Evolutionary conservation across 192 early-diverging fungal species (phyloP), one percentile per base, ranked within the genome.

Genomic region (Coemansia sp.): DNA sequence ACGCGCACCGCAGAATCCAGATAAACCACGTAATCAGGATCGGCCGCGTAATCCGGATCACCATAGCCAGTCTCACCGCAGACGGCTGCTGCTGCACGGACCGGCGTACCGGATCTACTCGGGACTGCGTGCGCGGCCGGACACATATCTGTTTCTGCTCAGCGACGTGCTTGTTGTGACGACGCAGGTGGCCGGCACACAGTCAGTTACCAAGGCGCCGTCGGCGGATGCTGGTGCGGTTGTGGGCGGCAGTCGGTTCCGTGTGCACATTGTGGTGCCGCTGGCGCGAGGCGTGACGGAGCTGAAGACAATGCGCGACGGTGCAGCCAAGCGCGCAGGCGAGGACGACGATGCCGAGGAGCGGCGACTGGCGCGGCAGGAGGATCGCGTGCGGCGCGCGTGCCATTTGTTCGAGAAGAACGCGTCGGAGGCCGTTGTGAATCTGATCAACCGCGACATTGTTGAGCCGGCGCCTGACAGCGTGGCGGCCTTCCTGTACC

Each of bases 121-220:
- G 45, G 74, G 70, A 5, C 64, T 76, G 11, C 67, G 60, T 50
- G 74, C 76, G 25, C 79, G 74, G 50, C 56, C 76, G 4, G 76
- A 82, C 67, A 82, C 79, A 20, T 82, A 85, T 40, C 68, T 85
- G 56, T 79, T 85, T 39, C 69, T 85, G 64, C 79, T 85, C 50
- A 72, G 58, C 22, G 84, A 85, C 61, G 13, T 82, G 45, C 68
- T 85, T 56, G 76, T 85, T 4, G 79, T 81, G 25, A 71, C 84
- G 5, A 69, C 74, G 48, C 72, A 68, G 25, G 32, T 64, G 32
- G 45, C 64, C 2, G 64, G 40, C 45, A 45, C 43, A 2, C 56
- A 73, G 53, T 5, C 51, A 11, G 13, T 61, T 16, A 39, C 41
- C 1, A 63, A 68, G 5, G 65, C 76, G 38, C 81, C 81, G 56